Conservation (phyloP, 2,329 filamentous ascomycete species). For the Eurotiales sp. region DNA sequence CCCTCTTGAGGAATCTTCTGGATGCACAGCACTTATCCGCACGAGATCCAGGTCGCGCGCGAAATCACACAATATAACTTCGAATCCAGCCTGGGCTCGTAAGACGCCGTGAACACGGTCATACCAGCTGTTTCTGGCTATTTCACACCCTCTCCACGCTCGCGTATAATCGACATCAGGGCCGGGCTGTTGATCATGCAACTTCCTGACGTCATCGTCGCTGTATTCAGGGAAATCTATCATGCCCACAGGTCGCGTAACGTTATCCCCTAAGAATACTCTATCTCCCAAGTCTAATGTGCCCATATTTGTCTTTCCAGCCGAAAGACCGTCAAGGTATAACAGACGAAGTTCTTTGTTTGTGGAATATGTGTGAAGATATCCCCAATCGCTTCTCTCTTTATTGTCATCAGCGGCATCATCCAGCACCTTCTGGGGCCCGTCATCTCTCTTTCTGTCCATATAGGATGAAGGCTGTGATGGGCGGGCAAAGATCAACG, state of each 20-base stretch:
- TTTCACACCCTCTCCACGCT: constrained; percentile 54
- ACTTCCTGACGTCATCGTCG: no score
- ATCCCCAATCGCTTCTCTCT: no score
- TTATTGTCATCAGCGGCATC: no score
- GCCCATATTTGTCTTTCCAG: constrained; percentile 61
- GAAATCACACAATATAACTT: constrained; percentile 40
- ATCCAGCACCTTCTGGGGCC: no score
- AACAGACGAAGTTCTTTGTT: constrained; percentile 57
- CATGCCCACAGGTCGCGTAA: no score
- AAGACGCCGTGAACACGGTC: constrained; percentile 14
- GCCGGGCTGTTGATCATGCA: constrained; percentile 18
- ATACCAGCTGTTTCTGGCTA: constrained; percentile 50
- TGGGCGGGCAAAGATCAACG: constrained; percentile 57
- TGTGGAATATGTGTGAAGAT: constrained; percentile 64
- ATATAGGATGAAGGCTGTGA: no score
- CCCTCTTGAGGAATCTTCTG: constrained; percentile 3
- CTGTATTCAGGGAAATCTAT: no score
- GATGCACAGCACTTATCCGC: constrained; percentile 27
- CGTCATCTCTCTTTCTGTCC: no score
- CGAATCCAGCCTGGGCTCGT: constrained; percentile 2
- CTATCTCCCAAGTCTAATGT: constrained; percentile 66
- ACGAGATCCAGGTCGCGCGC: constrained; percentile 35
- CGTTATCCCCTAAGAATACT: constrained; percentile 50
- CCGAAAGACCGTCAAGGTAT: constrained; percentile 68
- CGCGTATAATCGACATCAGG: constrained; percentile 46